These are phyloP conservation scores for Cladophialophora psammophila DNA, from an alignment of 2,329 filamentous ascomycete species.

Conservation along the genomic window DNA sequence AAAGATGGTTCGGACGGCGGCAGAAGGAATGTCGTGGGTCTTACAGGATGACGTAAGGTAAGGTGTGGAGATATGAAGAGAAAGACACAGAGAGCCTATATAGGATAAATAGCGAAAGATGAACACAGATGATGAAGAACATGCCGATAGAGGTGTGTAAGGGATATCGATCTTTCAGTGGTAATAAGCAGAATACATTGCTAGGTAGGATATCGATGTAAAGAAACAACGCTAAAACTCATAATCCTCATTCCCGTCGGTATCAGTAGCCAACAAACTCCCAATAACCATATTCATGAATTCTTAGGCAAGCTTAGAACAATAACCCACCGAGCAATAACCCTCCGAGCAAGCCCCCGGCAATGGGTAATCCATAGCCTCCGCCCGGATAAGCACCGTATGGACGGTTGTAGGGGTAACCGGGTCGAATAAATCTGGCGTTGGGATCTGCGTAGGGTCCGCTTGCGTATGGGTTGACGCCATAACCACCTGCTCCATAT, in stretches of 20 bases:
- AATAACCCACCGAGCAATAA: slow-evolving; percentile 56
- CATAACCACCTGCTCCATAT: slow-evolving; percentile 39
- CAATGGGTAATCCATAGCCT: slow-evolving; percentile 55
- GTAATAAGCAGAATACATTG: neutral
- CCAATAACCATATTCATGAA: neutral
- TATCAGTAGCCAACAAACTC: neutral
- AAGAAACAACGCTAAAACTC: neutral
- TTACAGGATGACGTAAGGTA: neutral
- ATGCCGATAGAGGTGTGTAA: neutral
- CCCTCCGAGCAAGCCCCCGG: slow-evolving; percentile 57
- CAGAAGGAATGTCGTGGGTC: neutral
- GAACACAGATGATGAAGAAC: neutral
- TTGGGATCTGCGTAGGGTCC: slow-evolving; percentile 58
- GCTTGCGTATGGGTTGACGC: slow-evolving; percentile 56
- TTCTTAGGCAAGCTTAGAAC: slow-evolving; percentile 34
- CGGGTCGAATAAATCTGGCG: slow-evolving; percentile 59
- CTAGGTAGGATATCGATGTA: slow-evolving; percentile 12
- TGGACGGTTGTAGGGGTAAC: slow-evolving; percentile 56
- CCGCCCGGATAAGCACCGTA: slow-evolving; percentile 55
- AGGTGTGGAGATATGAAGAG: neutral
- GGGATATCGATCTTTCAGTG: neutral
- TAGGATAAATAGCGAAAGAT: neutral
- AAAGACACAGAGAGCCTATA: neutral
- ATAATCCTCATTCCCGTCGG: neutral
- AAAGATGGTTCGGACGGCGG: neutral